phyloP scores from a whole-genome alignment of 257 asterid genomes.

The Rhazya stricta region DNA sequence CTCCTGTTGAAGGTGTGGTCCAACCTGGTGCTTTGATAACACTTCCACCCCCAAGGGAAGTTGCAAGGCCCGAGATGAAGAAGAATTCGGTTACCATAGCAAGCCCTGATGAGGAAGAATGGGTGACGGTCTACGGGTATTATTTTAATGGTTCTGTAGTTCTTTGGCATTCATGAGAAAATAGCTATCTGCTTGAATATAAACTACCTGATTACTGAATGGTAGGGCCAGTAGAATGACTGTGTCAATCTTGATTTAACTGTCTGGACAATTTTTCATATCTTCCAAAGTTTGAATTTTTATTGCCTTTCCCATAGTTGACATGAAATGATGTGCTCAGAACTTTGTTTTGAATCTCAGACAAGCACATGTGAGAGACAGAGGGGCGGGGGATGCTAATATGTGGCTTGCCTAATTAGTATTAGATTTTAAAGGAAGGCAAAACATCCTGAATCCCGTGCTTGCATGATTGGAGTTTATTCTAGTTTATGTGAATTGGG shows the following conservation, averaged over 20 bases:
- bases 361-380: not conserved
- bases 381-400: not conserved
- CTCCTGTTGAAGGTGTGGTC: constrained; percentile 92
- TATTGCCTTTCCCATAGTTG: not conserved
- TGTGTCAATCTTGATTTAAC: not conserved
- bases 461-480: not conserved
- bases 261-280: not conserved
- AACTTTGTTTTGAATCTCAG: not conserved
- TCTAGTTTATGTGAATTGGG: not conserved
- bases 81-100: constrained; percentile 59
- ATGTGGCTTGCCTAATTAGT: not conserved
- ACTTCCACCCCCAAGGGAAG: constrained; percentile 93
- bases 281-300: not conserved
- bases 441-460: not conserved
- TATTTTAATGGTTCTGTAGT: not conserved
- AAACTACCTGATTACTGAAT: not conserved
- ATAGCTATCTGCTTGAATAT: not conserved
- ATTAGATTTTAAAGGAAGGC: not conserved
- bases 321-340: not conserved
- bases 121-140: constrained; percentile 98
- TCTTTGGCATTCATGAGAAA: not conserved
- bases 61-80: constrained; percentile 89
- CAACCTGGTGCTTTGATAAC: constrained; percentile 82
- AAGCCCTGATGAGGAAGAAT: constrained; percentile 75
- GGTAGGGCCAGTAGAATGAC: not conserved